phyloP scores from a whole-genome alignment of 768 basidiomycete genomes.

The Mycena vulgaris region DNA sequence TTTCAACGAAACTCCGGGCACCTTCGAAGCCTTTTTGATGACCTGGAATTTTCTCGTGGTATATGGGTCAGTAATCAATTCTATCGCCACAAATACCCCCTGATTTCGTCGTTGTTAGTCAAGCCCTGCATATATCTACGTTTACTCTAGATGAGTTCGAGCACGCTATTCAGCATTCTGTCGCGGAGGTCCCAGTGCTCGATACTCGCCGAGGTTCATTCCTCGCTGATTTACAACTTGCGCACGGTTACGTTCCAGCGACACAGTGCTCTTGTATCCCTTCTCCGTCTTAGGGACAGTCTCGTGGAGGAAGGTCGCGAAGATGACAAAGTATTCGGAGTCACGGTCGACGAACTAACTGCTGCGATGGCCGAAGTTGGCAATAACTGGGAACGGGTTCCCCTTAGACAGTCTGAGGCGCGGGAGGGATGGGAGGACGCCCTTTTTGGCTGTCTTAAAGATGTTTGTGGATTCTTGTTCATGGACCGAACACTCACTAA shows the following conservation, averaged over 20 bases:
- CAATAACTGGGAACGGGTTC: slow-evolving; percentile 90
- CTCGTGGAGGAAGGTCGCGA: slow-evolving; percentile 57
- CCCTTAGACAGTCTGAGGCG: slow-evolving; percentile 78
- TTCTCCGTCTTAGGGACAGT: slow-evolving; percentile 64
- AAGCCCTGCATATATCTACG: slow-evolving; percentile 88
- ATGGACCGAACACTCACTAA: neutral
- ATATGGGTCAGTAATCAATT: slow-evolving; percentile 80
- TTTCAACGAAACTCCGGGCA: slow-evolving; percentile 73
- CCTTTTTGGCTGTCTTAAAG: slow-evolving; percentile 88
- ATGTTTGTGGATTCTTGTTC: slow-evolving; percentile 73
- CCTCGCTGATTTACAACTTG: slow-evolving; percentile 89
- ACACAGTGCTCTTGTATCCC: slow-evolving; percentile 81
- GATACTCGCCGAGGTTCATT: slow-evolving; percentile 91
- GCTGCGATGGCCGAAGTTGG: slow-evolving; percentile 84
- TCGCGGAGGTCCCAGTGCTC: slow-evolving; percentile 78
- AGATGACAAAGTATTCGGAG: slow-evolving; percentile 64
- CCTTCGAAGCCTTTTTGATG: slow-evolving; percentile 91
- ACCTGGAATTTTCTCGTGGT: slow-evolving; percentile 95
- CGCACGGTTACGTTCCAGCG: slow-evolving; percentile 86
- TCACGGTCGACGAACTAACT: slow-evolving; percentile 74
- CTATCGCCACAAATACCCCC: neutral
- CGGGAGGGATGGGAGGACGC: slow-evolving; percentile 95
- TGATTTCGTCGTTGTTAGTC: slow-evolving; percentile 60
- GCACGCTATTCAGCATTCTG: slow-evolving; percentile 84
- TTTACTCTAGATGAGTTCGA: slow-evolving; percentile 97